phyloP scores from a whole-genome alignment of 176 grass and related monocot genomes.

The Bromus sterilis region DNA sequence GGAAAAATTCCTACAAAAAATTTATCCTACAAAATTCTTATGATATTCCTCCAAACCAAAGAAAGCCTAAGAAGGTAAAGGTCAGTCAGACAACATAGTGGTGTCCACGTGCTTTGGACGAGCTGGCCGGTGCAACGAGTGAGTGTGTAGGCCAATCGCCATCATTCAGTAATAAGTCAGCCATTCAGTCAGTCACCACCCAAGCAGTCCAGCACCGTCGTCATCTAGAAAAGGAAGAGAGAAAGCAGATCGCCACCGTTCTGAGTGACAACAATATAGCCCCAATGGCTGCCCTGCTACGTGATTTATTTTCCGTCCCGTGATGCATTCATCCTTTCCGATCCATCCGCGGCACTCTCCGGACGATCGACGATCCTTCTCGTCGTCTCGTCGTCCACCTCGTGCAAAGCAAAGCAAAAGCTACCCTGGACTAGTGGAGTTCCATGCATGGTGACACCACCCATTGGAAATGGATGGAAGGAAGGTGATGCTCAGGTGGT shows the following conservation, averaged over 20 bases:
- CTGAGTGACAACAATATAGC: slow-evolving; percentile 25
- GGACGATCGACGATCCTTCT: neutral
- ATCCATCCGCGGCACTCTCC: neutral
- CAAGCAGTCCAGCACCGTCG: neutral
- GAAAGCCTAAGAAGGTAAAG: too few relatives aligned
- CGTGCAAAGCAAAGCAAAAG: neutral
- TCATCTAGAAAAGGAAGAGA: neutral
- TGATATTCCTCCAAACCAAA: too few relatives aligned
- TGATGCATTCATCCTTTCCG: neutral
- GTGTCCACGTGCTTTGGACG: slow-evolving; percentile 5
- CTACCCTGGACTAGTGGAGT: slow-evolving; percentile 4
- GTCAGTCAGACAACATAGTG: neutral
- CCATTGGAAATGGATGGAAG: neutral
- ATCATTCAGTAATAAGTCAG: neutral
- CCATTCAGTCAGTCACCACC: neutral
- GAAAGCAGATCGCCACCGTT: slow-evolving; percentile 10
- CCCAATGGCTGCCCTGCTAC: slow-evolving; percentile 49
- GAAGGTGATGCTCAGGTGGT: neutral
- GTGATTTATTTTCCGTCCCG: slow-evolving; percentile 6
- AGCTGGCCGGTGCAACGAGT: neutral
- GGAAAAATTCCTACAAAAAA: too few relatives aligned
- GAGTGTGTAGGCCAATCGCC: neutral
- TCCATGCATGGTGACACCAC: slow-evolving; percentile 13
- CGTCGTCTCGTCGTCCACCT: neutral
- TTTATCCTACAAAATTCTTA: too few relatives aligned